Conservation (phyloP, 306 rosid species). For the Psophocarpus tetragonolobus region DNA sequence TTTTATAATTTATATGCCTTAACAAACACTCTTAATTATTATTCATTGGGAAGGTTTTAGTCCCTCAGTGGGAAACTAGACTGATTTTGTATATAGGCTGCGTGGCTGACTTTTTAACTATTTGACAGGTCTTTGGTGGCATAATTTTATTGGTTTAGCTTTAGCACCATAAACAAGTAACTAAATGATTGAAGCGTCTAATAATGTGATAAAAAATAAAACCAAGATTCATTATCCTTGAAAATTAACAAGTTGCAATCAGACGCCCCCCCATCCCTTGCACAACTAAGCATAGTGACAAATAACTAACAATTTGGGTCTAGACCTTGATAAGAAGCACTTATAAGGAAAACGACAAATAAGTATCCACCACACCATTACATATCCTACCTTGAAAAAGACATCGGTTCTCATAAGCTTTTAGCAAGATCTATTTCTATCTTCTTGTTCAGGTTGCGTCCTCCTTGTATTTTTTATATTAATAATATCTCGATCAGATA, state of each 20-base stretch:
- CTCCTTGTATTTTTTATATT: background rate
- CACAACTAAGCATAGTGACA: slow-evolving; percentile 15
- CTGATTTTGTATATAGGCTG: background rate
- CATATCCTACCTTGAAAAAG: background rate
- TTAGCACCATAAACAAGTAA: background rate
- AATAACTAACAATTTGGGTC: background rate
- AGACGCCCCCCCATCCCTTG: background rate
- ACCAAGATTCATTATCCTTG: background rate
- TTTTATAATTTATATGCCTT: no score
- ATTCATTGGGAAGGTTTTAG: background rate
- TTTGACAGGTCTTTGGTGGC: background rate
- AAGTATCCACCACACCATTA: background rate
- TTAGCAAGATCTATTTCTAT: background rate
- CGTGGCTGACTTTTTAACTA: background rate
- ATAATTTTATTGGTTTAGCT: background rate
- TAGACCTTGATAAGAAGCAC: background rate
- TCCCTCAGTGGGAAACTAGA: background rate
- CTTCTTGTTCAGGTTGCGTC: background rate
- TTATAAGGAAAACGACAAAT: background rate
- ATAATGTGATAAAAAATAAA: background rate
- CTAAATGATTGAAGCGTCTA: background rate
- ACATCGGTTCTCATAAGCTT: background rate
- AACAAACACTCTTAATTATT: no score
- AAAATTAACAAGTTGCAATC: slow-evolving; percentile 16
- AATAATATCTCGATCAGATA: background rate